Evolutionary conservation across 305 asterid species (phyloP), one percentile per base, ranked within the genome.

Genomic region (Fraxinus floribunda): DNA sequence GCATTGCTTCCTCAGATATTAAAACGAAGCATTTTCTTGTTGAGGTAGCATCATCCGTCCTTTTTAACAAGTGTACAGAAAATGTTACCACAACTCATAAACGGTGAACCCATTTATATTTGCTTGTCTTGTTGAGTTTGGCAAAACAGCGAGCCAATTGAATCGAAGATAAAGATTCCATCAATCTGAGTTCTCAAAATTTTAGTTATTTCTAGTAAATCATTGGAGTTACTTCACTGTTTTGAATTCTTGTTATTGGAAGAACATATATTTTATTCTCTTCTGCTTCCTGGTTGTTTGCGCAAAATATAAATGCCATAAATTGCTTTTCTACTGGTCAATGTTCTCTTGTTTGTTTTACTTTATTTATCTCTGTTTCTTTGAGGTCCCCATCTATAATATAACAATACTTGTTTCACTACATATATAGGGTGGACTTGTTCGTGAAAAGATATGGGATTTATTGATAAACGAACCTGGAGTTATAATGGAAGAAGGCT

Each of bases 371-470:
- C 75, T 70, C 10, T 0, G 35, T 73, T 74, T 39, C 9, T 44
- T 38, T 66, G 5, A 2, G 24, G 18, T 24, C 32, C 41, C 22
- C 46, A 52, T 83, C 34, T 4, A 9, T 49, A 26, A 76, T 22
- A n/a, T 22, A 3, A 32, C 68, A 35, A 15, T 29, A 38, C 34
- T 46, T 79, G 80, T 79, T 68, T 32, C 72, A 46, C 11, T 44
- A 70, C 49, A 39, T 55, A n/a, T 41, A 16, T 80, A 95, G 99
- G 97, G 97, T 18, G 99, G 98, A 52, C 87, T 94, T 7, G 90
- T 94, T 84, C 95, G 98, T 7, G 99, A 93, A 87, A 95, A 95
- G 75, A 75, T 95, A 75, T 95, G 97, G 98, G 97, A 94, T 81
- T 84, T 94, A 78, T 83, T 95, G 83, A 82, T 89, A 34, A 84